Base-by-base conservation (phyloP, 192 early-diverging fungal species). In the Coemansia sp. region DNA sequence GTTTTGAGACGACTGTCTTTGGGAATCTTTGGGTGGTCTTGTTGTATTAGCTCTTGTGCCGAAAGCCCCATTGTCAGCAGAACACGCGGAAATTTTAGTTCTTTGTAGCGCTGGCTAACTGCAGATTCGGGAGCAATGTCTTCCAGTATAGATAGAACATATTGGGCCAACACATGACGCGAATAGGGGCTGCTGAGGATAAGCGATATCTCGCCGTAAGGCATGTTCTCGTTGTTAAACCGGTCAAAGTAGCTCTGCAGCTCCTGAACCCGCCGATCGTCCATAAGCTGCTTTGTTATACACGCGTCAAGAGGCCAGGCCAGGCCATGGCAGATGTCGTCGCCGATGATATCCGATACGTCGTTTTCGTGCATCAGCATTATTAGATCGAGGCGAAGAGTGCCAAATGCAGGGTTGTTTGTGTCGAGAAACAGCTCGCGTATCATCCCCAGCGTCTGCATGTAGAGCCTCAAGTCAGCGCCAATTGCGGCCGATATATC, bases 181-280 rank as follows among this genome's bases (percentile, higher is more conserved):
- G 63, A 45, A 43, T 75, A 80, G 12, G 77, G 77, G 52, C 62
- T 75, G 72, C 69, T 68, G 21, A 80, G 60, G 1, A 80, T 75
- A 22, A 80, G 65, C 8, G 68, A 64, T n/a, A 80, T 80, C 22
- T 80, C 77, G 49, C 77, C 72, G 19, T 75, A 80, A 2, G 72
- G 71, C 29, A 64, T 41, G 19, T 58, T 51, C 4, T 74, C 69
- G 12, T 50, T 17, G 35, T 67, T 66, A 29, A 80, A 35, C 2
- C 50, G 58, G 37, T 80, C 77, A 71, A 80, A 80, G 57, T 63
- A 80, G 19, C 11, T 53, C 25, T 69, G 68, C 38, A 80, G 37
- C 57, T 75, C 68, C 14, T 45, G 32, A 2, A 75, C 69, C 24
- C 65, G 68, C 0, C 57, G 29, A 14, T 66, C 61, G 47, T 80